These are phyloP conservation scores for Hawksworthiomyces lignivorus DNA, from an alignment of 2,329 filamentous ascomycete species.

Conservation along the genomic window DNA sequence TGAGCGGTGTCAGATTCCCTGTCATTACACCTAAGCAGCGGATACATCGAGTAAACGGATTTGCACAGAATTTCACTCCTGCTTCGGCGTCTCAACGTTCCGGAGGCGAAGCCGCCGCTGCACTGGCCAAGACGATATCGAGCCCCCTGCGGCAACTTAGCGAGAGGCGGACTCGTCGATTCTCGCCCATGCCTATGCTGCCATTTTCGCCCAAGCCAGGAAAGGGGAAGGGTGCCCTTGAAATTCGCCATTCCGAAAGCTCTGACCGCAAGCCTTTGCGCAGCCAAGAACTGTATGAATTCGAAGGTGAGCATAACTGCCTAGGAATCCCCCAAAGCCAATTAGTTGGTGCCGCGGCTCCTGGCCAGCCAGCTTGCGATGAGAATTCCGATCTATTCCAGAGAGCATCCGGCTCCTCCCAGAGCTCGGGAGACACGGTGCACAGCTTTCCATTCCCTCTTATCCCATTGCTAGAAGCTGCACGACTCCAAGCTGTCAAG, in stretches of 20 bases:
- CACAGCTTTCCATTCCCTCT: constrained; percentile 23
- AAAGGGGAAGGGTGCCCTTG: no score
- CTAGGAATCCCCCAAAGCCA: constrained; percentile 1
- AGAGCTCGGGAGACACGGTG: constrained; percentile 10
- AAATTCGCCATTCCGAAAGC: constrained; percentile 5
- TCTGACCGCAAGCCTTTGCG: constrained; percentile 3
- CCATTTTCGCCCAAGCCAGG: no score
- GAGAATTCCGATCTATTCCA: no score
- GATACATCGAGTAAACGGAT: constrained; percentile 25
- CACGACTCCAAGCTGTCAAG: constrained; percentile 19
- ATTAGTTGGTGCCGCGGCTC: no score
- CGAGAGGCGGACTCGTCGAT: background rate
- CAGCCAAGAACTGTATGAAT: constrained; percentile 3
- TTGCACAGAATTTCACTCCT: constrained; percentile 18
- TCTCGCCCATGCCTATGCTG: constrained; percentile 10
- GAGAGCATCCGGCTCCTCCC: constrained; percentile 11
- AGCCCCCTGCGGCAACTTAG: constrained; percentile 13
- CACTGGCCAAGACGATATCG: constrained; percentile 4
- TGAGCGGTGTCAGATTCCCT: constrained; percentile 19
- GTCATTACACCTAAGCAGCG: constrained; percentile 24
- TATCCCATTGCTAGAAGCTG: constrained; percentile 24
- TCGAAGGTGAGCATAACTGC: constrained; percentile 2
- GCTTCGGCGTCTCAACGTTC: background rate
- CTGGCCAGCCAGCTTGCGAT: no score
- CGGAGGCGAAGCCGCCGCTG: constrained; percentile 2